Evolutionary conservation across 1,284 basidiomycete species (phyloP).

Genomic region (Cutaneotrichosporon cyanovorans): DNA sequence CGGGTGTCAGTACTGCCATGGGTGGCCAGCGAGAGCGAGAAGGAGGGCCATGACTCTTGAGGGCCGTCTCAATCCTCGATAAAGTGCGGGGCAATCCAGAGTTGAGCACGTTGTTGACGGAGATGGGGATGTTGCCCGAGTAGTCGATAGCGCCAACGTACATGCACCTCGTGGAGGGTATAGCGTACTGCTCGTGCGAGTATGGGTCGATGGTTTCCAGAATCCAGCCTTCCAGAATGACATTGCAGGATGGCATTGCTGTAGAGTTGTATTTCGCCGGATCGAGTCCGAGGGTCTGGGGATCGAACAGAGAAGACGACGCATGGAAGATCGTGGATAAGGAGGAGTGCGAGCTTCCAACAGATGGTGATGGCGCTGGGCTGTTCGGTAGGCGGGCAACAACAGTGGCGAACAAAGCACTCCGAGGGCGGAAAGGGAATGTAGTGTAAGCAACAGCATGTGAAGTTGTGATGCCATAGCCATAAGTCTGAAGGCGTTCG

Average conservation of each 20-base stretch:
- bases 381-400: conserved; percentile 56
- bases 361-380: conserved; percentile 44
- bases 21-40: conserved; percentile 63
- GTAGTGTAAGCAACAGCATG: conserved; percentile 53
- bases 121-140: conserved; percentile 74
- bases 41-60: conserved; percentile 55
- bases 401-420: conserved; percentile 71
- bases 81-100: conserved; percentile 61
- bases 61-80: conserved; percentile 60
- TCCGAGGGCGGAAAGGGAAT: conserved; percentile 86
- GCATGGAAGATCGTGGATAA: conserved; percentile 61
- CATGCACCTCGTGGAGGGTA: conserved; percentile 87
- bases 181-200: conserved; percentile 86
- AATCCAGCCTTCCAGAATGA: conserved; percentile 92
- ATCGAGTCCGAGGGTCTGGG: conserved; percentile 53
- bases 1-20: conserved; percentile 29
- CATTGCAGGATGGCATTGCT: conserved; percentile 65
- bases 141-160: conserved; percentile 83
- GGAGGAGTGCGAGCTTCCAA: conserved; percentile 41
- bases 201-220: conserved; percentile 96
- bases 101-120: conserved; percentile 84
- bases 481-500: conserved; percentile 68
- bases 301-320: conserved; percentile 63
- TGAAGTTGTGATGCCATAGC: conserved; percentile 60
- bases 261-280: conserved; percentile 70